These are phyloP conservation scores for Eucalyptus tenuipes DNA, from an alignment of 345 rosid genomes.

Conservation along the genomic window DNA sequence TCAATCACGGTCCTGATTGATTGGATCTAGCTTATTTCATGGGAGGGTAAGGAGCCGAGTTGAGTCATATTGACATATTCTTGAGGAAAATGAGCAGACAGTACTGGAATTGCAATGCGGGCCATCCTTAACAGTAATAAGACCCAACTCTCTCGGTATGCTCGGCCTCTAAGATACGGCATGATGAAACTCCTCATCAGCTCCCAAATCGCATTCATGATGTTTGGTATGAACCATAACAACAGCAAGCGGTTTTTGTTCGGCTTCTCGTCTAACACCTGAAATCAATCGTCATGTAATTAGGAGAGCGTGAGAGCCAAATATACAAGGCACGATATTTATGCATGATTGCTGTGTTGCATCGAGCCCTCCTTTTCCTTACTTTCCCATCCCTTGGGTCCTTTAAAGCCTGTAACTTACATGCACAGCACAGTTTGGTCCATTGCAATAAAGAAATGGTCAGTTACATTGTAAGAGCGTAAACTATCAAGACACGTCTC, in stretches of 20 bases:
- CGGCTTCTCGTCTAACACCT: constrained; percentile 49
- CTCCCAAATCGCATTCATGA: constrained; percentile 47
- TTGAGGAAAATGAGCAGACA: constrained; percentile 45
- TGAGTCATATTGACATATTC: constrained; percentile 45
- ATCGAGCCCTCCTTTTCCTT: not conserved
- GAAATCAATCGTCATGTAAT: not conserved
- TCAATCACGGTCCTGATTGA: not conserved
- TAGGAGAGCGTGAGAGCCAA: not conserved
- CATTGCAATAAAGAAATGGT: not conserved
- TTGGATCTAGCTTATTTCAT: not conserved
- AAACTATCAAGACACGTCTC: not conserved
- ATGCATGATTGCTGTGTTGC: not conserved
- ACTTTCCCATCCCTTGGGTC: not conserved
- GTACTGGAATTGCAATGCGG: constrained; percentile 42
- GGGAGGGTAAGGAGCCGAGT: constrained; percentile 17
- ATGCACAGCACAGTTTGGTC: not conserved
- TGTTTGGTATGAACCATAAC: constrained; percentile 32
- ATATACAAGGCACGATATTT: not conserved
- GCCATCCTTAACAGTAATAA: constrained; percentile 19
- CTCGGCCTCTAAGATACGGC: constrained; percentile 21
- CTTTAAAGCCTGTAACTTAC: not conserved
- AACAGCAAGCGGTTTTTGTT: constrained; percentile 54
- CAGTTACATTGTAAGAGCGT: not conserved
- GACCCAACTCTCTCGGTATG: constrained; percentile 43
- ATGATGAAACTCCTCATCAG: constrained; percentile 37